These are phyloP conservation scores for Epipyxis sp. DNA, from an alignment of 108 stramenopile genomes.

Conservation along the genomic window DNA sequence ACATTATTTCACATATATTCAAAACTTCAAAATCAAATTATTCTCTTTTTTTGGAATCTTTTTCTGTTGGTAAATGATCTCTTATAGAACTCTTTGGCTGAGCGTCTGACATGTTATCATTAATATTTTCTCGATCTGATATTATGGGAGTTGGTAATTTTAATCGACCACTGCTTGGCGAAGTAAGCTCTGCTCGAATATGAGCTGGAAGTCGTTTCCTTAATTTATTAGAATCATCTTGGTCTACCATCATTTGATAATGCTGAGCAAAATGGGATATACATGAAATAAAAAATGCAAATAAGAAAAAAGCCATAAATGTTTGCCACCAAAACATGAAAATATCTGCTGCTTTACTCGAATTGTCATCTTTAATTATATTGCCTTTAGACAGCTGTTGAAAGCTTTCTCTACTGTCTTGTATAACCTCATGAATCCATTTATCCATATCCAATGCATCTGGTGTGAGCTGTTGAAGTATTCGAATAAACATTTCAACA, in stretches of 20 bases:
- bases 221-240: not conserved
- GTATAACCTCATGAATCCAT: not conserved
- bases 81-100: too few species aligned
- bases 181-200: not conserved
- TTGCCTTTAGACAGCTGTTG: not conserved
- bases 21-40: not conserved
- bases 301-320: not conserved
- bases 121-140: too few species aligned
- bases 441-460: conserved; percentile 14
- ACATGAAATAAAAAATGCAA: conserved; percentile 13
- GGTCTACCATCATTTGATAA: conserved; percentile 20
- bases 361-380: not conserved
- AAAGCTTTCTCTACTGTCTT: conserved; percentile 3
- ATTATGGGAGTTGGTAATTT: not conserved
- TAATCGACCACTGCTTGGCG: not conserved
- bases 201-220: not conserved
- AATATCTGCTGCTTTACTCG: not conserved
- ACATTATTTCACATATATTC: too few species aligned
- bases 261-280: conserved; percentile 22
- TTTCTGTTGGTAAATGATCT: too few species aligned
- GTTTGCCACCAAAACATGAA: not conserved
- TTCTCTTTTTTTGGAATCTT: not conserved
- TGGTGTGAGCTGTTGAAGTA: conserved; percentile 10
- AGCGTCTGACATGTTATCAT: too few species aligned
- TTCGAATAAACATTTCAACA: not conserved